Evolutionary conservation across 306 rosid genomes (phyloP).

Genomic region (Rosa chinensis): DNA sequence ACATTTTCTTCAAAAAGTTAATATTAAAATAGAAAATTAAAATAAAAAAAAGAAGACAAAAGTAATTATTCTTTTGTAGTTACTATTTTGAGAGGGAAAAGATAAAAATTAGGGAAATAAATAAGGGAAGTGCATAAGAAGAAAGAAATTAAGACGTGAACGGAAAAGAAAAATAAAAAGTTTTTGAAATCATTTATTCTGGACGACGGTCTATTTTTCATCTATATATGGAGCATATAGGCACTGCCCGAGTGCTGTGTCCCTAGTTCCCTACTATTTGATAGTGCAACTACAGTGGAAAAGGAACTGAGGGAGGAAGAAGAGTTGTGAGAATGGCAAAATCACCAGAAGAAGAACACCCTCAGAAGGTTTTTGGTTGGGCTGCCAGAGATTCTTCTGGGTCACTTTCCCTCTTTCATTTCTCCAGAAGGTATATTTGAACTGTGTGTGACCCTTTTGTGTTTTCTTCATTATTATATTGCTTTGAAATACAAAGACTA

Average conservation of each 20-base stretch:
- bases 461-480: background rate
- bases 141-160: no score
- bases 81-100: no score
- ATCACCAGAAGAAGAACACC: slow-evolving; percentile 39
- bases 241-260: background rate
- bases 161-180: background rate
- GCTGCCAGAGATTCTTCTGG: slow-evolving; percentile 46
- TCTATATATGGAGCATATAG: background rate
- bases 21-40: no score
- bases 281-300: background rate
- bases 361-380: slow-evolving; percentile 41
- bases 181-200: no score
- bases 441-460: no score
- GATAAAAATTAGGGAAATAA: no score
- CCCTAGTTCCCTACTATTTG: background rate
- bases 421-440: slow-evolving; percentile 37
- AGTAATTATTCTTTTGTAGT: no score
- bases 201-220: no score
- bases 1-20: no score
- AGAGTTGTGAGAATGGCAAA: slow-evolving; percentile 28
- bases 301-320: background rate
- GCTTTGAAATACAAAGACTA: background rate
- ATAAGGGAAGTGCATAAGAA: no score
- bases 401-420: slow-evolving; percentile 35
- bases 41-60: no score